Evolutionary conservation across 768 basidiomycete genomes (phyloP), one percentile per base, ranked within the genome.

Genomic region (Mycena indigotica): DNA sequence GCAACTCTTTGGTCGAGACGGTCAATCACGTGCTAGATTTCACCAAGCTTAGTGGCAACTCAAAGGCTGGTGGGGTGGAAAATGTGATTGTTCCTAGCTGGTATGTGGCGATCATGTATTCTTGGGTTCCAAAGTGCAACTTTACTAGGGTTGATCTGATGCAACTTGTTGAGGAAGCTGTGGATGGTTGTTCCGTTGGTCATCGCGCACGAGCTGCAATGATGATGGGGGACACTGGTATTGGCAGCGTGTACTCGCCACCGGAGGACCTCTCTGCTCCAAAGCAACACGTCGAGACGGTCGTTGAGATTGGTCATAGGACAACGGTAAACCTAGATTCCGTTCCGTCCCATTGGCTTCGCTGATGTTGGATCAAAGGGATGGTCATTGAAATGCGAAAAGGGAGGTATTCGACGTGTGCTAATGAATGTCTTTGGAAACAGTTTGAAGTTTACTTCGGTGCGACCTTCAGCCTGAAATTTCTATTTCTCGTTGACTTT

Each of bases 11-110:
- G 1, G 92, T 95, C 39, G 95, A 98, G 75, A 96, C 95, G 0
- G 94, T 98, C 49, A 97, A 97, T 67, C 95, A 98, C 65, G 95
- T 98, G 4, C 77, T 98, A 25, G 95, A 98, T 70, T 98, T 95
- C 67, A 96, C 94, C 28, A 98, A 98, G 68, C 80, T 96, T 23
- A 94, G 91, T 59, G 94, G 93, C 21, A 91, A 89, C 65, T 79
- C 85, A 45, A 91, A 91, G 68, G 80, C 85, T 2, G 91, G 89
- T 25, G 88, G 88, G 38, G 83, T 88, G 6, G 86, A 91, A 68
- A 89, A 88, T 61, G 84, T 86, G 40, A 91, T 93, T 59, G 77
- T 82, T 19, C 82, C 83, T 8, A 81, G 83, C 57, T 82, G 78
- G 91, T 89, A 52, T 58, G 52, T 52, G 85, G 75, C 54, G 19